These are phyloP conservation scores for Osmanthus fragrans DNA, from an alignment of 257 asterid genomes.

Conservation along the genomic window DNA sequence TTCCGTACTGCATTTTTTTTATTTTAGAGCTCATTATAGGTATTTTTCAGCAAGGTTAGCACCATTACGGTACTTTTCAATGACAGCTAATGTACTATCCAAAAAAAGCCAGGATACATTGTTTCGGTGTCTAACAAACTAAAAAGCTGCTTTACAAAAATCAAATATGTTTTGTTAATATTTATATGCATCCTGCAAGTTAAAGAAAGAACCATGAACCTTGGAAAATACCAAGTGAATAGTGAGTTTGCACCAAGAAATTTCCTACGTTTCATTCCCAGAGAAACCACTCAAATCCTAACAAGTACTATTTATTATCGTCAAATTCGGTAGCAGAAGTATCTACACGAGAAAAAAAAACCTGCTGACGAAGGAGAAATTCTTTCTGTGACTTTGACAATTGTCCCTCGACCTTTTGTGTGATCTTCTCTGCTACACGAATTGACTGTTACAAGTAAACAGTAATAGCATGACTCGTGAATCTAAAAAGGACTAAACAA, in stretches of 20 bases:
- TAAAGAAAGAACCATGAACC: conserved; percentile 8
- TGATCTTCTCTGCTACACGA: conserved; percentile 97
- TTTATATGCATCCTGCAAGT: conserved; percentile 21
- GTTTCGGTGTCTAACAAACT: not conserved
- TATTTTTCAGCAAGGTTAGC: not conserved
- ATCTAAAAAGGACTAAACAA: conserved; percentile 24
- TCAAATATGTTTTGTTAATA: conserved; percentile 3
- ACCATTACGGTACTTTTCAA: not conserved
- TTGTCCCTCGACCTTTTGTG: conserved; percentile 99
- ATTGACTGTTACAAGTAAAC: conserved; percentile 66
- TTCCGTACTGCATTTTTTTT: not conserved
- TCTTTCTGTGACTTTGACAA: conserved; percentile 99
- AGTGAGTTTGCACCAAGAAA: conserved; percentile 13
- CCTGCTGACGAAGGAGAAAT: conserved; percentile 99
- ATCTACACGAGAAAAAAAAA: conserved; percentile 27
- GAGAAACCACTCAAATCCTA: conserved; percentile 17
- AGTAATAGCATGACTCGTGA: conserved; percentile 19
- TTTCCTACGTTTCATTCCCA: conserved; percentile 15
- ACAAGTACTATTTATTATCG: not conserved
- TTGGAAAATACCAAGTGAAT: not conserved
- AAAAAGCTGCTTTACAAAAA: not conserved
- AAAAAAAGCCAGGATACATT: not conserved
- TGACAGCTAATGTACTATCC: not conserved
- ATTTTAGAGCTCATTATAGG: not conserved
- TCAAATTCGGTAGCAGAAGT: conserved; percentile 6